Evolutionary conservation across 2,329 filamentous ascomycete species (phyloP), one percentile per base, ranked within the genome.

Genomic region (Xylariaceae sp.): DNA sequence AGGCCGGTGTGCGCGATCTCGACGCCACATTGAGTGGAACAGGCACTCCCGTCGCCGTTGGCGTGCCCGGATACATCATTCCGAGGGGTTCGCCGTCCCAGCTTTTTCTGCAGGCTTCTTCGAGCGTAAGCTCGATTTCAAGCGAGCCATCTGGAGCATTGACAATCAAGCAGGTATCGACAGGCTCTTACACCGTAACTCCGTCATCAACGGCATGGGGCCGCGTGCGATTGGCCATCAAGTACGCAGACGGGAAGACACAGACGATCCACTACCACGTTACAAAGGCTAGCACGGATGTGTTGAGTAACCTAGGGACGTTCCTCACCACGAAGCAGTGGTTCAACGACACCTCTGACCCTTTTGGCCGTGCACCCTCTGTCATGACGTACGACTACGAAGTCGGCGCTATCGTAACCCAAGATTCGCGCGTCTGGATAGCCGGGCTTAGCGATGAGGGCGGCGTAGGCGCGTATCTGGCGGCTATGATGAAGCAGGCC

Each of bases 401-500:
- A 69, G 76, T 62, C 2, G 67, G 69, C 5, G 61, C 72, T 6
- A 74, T 76, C 21, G 78, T 82, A 3, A 68, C 72, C 26, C 79
- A 81, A 47, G 79, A 82, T 29, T 54, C 74, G 1, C 76, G 84
- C 1, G 82, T 78, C 6, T 87, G 84, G 84, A 79, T 87, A 4
- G 78, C 83, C 0, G 84, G 84, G 0, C 74, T 87, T 0, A 85
- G 82, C 53, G 84, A 87, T 54, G 84, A 87, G 69, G 84, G 76
- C 0, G 84, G 84, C 1, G 80, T 81, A 0, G 83, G 83, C 1
- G 79, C 82, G 0, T 86, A 79, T 58, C 75, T 86, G 0, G 81
- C 83, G 0, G 79, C 81, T 0, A 72, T 78, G 2, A 78, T 83
- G 71, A 87, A 87, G 69, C 80, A 85, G 55, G 75, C 76, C 1